Evolutionary conservation across 1,284 basidiomycete genomes (phyloP).

Genomic region (Fistulinella cinereoalba): DNA sequence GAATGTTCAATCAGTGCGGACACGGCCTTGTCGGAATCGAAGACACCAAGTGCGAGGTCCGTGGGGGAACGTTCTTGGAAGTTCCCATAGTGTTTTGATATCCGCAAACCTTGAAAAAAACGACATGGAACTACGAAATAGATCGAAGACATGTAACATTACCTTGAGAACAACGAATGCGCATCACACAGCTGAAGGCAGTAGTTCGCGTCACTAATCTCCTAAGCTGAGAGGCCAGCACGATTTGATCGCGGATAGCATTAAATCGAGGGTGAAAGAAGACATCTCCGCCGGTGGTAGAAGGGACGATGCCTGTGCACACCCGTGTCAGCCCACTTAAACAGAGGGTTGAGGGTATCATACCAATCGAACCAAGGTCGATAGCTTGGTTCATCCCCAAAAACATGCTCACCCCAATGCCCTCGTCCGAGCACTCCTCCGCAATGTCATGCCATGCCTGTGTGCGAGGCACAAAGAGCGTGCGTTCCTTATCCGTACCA

Average conservation of each 20-base stretch:
- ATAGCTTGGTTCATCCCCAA: slow-evolving; percentile 82
- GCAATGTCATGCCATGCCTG: slow-evolving; percentile 79
- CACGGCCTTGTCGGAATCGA: slow-evolving; percentile 83
- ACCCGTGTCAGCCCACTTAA: slow-evolving; percentile 15
- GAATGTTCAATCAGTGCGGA: slow-evolving; percentile 65
- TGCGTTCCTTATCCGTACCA: slow-evolving; percentile 87
- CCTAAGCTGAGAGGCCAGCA: slow-evolving; percentile 72
- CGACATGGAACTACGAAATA: slow-evolving; percentile 5
- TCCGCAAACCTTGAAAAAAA: slow-evolving; percentile 58
- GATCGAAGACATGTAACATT: slow-evolving; percentile 10
- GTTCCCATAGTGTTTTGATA: slow-evolving; percentile 76
- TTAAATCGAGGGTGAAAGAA: slow-evolving; percentile 93
- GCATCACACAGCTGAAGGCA: slow-evolving; percentile 80
- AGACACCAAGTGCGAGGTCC: slow-evolving; percentile 77
- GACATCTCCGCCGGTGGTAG: slow-evolving; percentile 87
- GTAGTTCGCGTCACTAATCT: slow-evolving; percentile 72
- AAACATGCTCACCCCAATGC: slow-evolving; percentile 90
- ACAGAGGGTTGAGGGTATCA: slow-evolving; percentile 3
- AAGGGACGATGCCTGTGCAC: slow-evolving; percentile 58
- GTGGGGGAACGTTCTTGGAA: slow-evolving; percentile 76
- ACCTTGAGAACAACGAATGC: slow-evolving; percentile 88
- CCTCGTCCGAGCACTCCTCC: slow-evolving; percentile 86
- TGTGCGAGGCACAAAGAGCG: slow-evolving; percentile 75
- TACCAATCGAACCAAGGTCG: slow-evolving; percentile 88
- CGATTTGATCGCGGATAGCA: slow-evolving; percentile 62